These are phyloP conservation scores for Neoboletus brunneissimus DNA, from an alignment of 768 basidiomycete species.

Conservation along the genomic window DNA sequence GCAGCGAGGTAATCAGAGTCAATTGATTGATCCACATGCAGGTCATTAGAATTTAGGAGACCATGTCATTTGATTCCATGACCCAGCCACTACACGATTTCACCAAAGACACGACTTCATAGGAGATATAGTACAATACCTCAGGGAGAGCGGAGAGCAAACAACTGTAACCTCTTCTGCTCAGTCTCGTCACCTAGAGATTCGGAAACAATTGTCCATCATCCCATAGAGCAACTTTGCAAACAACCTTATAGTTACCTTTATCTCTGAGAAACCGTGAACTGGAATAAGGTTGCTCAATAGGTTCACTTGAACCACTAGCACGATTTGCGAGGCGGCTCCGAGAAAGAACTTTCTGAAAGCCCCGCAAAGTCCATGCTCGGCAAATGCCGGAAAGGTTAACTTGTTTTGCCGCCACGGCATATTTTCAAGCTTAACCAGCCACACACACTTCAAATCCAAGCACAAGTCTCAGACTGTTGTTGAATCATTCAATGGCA, in stretches of 20 bases:
- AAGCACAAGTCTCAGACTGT: neutral
- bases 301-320: neutral
- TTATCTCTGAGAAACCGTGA: neutral
- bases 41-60: neutral
- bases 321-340: neutral
- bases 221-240: neutral
- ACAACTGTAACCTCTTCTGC: neutral
- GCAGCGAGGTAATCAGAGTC: slow-evolving; percentile 8
- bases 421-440: neutral
- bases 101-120: neutral
- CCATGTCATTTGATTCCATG: neutral
- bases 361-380: slow-evolving; percentile 1
- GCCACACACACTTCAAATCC: neutral
- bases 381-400: slow-evolving; percentile 16
- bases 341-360: neutral
- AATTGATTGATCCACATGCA: slow-evolving; percentile 1
- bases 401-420: neutral
- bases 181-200: neutral
- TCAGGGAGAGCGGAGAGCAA: neutral
- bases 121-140: neutral
- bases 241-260: neutral
- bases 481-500: slow-evolving; percentile 48
- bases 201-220: neutral
- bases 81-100: neutral
- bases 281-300: too few relatives aligned